Conservation (phyloP, 2,329 filamentous ascomycete species). For the Teratosphaeria zuluensis region DNA sequence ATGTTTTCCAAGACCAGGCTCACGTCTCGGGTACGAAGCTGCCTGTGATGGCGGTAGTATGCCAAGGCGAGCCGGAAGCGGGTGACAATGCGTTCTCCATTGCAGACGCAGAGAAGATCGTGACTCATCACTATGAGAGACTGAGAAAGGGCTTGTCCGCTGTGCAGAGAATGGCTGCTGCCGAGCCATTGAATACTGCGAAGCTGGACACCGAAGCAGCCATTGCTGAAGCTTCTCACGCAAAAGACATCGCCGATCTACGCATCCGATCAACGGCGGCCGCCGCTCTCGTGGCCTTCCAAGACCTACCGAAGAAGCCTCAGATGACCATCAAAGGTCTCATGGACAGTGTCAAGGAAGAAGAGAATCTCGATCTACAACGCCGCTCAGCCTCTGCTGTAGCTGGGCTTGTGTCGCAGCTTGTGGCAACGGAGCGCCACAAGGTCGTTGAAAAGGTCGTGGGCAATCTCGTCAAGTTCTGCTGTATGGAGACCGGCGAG, state of each 20-base stretch:
- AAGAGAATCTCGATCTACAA: conserved; percentile 85
- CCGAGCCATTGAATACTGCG: conserved; percentile 69
- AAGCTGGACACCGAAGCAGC: conserved; percentile 59
- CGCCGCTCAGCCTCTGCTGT: conserved; percentile 77
- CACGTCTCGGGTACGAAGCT: conserved; percentile 68
- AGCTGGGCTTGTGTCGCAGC: conserved; percentile 73
- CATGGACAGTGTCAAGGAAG: conserved; percentile 96
- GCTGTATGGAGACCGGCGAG: conserved; percentile 93
- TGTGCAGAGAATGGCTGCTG: conserved; percentile 74
- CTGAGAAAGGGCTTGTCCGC: conserved; percentile 83
- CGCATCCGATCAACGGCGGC: conserved; percentile 80
- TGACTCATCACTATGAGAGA: conserved; percentile 75
- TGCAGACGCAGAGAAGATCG: conserved; percentile 75
- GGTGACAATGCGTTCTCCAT: conserved; percentile 90
- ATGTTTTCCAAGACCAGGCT: conserved; percentile 83
- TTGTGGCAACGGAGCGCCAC: conserved; percentile 67
- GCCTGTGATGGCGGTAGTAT: conserved; percentile 75
- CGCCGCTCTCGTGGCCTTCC: conserved; percentile 79
- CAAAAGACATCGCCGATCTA: conserved; percentile 74
- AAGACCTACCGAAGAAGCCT: conserved; percentile 82
- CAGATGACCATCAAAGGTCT: conserved; percentile 87
- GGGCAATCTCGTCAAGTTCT: conserved; percentile 91
- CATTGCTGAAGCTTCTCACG: conserved; percentile 67
- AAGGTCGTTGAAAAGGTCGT: conserved; percentile 93
- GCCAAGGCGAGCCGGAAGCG: conserved; percentile 85